Conservation (phyloP, 129 eudicot species). For the Ambrosia artemisiifolia region DNA sequence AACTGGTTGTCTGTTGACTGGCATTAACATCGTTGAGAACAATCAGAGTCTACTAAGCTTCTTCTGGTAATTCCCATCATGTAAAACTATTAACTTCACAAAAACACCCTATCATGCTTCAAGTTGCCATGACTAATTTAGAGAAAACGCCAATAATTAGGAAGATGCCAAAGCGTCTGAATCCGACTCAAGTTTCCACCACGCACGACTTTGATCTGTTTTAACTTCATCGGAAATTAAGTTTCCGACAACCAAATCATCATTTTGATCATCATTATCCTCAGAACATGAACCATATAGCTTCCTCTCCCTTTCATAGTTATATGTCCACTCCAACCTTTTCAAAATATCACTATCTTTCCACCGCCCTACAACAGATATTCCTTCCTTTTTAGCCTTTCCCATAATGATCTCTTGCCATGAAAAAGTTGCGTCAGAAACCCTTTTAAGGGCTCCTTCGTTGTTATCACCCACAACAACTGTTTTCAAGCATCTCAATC, state of each 20-base stretch:
- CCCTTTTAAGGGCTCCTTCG: slow-evolving; percentile 65
- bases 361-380: slow-evolving; percentile 67
- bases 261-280: slow-evolving; percentile 21
- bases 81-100: not conserved
- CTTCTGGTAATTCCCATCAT: not conserved
- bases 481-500: slow-evolving; percentile 72
- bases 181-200: slow-evolving; percentile 62
- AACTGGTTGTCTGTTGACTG: too few species aligned
- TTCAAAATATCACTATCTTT: slow-evolving; percentile 66
- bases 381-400: slow-evolving; percentile 65
- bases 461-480: slow-evolving; percentile 72
- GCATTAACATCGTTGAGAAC: too few species aligned
- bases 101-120: too few species aligned
- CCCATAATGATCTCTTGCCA: slow-evolving; percentile 84
- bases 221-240: slow-evolving; percentile 28
- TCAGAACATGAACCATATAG: slow-evolving; percentile 19
- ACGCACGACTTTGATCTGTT: slow-evolving; percentile 30
- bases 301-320: slow-evolving; percentile 47
- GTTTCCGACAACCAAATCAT: slow-evolving; percentile 18
- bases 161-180: not conserved
- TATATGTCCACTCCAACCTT: slow-evolving; percentile 70
- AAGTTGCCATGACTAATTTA: too few species aligned
- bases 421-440: slow-evolving; percentile 68
- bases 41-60: not conserved
- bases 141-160: too few species aligned